Evolutionary conservation across 768 basidiomycete species (phyloP).

Genomic region (Boletus sp.): DNA sequence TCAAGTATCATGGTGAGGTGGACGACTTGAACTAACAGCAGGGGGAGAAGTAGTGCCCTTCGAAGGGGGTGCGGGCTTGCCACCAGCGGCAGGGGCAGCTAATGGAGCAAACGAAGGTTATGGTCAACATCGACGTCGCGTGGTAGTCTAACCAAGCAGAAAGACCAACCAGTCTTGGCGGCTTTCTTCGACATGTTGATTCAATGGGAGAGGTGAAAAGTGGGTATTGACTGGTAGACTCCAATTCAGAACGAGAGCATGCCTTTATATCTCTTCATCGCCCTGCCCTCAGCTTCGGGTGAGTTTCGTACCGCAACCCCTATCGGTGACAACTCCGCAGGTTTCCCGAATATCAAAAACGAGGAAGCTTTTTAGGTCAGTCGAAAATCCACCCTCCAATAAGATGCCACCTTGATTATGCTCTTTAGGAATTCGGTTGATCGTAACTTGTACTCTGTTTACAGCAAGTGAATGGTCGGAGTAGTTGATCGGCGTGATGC

Average conservation of each 20-base stretch:
- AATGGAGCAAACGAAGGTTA: not conserved
- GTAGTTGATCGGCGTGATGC: conserved; percentile 12
- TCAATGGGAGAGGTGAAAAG: conserved; percentile 4
- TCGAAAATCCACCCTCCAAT: conserved; percentile 7
- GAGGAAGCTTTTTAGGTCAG: not conserved
- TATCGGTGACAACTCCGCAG: conserved; percentile 1
- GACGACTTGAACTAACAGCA: conserved; percentile 7
- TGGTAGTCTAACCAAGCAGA: conserved; percentile 11
- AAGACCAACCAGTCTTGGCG: conserved; percentile 23
- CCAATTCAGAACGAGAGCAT: not conserved
- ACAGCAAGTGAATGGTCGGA: not conserved
- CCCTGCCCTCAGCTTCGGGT: conserved; percentile 32
- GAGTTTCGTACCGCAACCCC: conserved; percentile 14
- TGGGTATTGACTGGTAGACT: not conserved
- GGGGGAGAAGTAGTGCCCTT: conserved; percentile 20
- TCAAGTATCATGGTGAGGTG: not conserved
- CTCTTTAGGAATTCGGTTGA: conserved; percentile 8
- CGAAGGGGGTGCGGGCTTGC: conserved; percentile 22
- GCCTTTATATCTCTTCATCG: conserved; percentile 23
- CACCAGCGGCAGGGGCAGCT: conserved; percentile 14
- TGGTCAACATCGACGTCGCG: conserved; percentile 10
- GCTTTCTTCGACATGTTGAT: conserved; percentile 25
- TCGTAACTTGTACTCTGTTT: not conserved
- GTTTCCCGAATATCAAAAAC: conserved; percentile 7
- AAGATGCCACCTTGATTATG: conserved; percentile 2